Percentiles rank a stretch among this genome's conserved stretches.
phyloP scores from a whole-genome alignment of 2,329 filamentous ascomycete species.

The Monosporascus ibericus region DNA sequence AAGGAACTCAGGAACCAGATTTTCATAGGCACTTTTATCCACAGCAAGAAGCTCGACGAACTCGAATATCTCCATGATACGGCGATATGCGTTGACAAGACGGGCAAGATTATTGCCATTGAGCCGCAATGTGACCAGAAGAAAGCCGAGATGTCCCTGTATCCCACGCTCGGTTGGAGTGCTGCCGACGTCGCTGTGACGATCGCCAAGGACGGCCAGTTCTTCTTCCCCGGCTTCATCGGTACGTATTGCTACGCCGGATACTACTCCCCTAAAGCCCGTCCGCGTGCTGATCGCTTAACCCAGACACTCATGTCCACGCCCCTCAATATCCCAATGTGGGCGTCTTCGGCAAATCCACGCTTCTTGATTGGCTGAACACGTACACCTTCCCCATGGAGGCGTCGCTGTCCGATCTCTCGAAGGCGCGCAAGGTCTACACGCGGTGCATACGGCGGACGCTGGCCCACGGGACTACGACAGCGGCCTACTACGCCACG shows the following conservation, averaged over 20 bases:
- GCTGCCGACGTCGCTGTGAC: slow-evolving; percentile 31
- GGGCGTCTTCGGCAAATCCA: slow-evolving; percentile 89
- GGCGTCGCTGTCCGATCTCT: slow-evolving; percentile 59
- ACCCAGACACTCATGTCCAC: slow-evolving; percentile 88
- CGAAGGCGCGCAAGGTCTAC: slow-evolving; percentile 67
- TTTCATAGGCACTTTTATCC: slow-evolving; percentile 50
- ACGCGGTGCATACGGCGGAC: slow-evolving; percentile 71
- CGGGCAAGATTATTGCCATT: slow-evolving; percentile 45
- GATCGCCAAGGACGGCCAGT: slow-evolving; percentile 45
- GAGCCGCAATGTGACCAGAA: slow-evolving; percentile 29
- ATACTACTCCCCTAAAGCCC: neutral
- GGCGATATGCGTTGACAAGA: slow-evolving; percentile 42
- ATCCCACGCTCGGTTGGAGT: slow-evolving; percentile 40
- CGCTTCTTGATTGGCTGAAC: slow-evolving; percentile 87
- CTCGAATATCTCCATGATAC: slow-evolving; percentile 47
- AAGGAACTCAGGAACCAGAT: slow-evolving; percentile 32
- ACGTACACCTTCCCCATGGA: slow-evolving; percentile 95
- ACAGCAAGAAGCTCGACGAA: slow-evolving; percentile 40
- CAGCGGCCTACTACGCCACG: slow-evolving; percentile 91
- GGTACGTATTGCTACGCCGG: slow-evolving; percentile 38
- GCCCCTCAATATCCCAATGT: slow-evolving; percentile 92
- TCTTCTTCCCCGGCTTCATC: slow-evolving; percentile 82
- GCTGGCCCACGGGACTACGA: slow-evolving; percentile 85
- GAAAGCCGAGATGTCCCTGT: slow-evolving; percentile 27
- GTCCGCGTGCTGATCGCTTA: slow-evolving; percentile 12